Evolutionary conservation across 2,329 filamentous ascomycete genomes (phyloP), one percentile per base, ranked within the genome.

Genomic region (Lomentospora prolificans): DNA sequence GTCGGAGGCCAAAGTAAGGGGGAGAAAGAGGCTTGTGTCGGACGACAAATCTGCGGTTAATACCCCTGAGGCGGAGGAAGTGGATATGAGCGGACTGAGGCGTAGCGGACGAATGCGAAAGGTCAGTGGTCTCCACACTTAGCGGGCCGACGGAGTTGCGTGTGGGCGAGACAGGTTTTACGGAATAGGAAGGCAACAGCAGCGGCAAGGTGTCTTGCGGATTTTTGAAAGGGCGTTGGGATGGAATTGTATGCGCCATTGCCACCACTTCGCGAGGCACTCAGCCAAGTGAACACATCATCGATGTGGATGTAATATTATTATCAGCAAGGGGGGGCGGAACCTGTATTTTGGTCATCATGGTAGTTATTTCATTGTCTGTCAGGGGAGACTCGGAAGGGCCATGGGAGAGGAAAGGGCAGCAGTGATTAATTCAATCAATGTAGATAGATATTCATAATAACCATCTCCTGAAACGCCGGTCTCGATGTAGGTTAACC

Each of bases 1-100:
- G 2, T 85, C 90, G 56, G 89, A 92, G 67, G 74, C 75, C 44
- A 75, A 66, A 58, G 75, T 75, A 0, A 70, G 80, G 1, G 78
- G 79, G 51, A 60, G 60, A 55, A 60, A 59, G 19, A 55, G n/a
- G 22, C 50, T 30, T 27, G 36, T 41, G 41, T 50, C 50, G 14
- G 55, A 55, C 24, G 28, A n/a, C 31, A 25, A 33, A 28, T 44
- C 36, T 19, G 33, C 53, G 22, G 55, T 54, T 36, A 46, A 50
- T 22, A 24, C 58, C 36, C 52, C 50, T 30, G 41, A 54, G 41
- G 51, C 54, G 48, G 14, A 39, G 39, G 61, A 62, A 22, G 60
- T 64, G 41, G 64, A 67, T 24, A 28, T 33, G 7, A 59, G 57
- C 2, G 56, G 57, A 9, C 57, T 66, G 25, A 64, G 70, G 27